A percentile compares a stretch with the other conserved stretches of the same genome.
Evolutionary conservation across 306 rosid genomes (phyloP).

Genomic region (Sechiopsis laciniata): DNA sequence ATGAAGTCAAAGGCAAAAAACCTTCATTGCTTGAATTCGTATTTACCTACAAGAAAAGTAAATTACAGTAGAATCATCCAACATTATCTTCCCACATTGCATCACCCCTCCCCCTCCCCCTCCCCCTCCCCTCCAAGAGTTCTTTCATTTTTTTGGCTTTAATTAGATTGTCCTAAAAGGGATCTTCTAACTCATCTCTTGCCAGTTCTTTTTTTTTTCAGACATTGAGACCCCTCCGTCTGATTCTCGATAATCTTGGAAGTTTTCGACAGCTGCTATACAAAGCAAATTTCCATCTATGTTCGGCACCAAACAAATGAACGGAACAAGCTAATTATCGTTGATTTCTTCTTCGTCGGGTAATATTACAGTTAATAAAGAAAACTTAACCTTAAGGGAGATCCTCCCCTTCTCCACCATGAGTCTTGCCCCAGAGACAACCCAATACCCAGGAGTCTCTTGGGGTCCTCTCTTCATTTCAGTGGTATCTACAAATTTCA

Average conservation of each 20-base stretch:
- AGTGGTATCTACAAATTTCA: slow-evolving; percentile 80
- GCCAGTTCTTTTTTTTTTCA: neutral
- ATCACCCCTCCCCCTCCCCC: neutral
- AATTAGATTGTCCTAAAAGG: neutral
- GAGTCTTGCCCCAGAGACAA: slow-evolving; percentile 90
- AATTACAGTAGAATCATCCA: slow-evolving; percentile 8
- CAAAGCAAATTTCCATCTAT: neutral
- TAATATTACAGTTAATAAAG: slow-evolving; percentile 60
- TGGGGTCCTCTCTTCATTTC: slow-evolving; percentile 96
- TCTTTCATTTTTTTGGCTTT: neutral
- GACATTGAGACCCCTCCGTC: neutral
- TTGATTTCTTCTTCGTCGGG: slow-evolving; percentile 69
- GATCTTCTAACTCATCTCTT: neutral
- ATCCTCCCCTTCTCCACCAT: slow-evolving; percentile 79
- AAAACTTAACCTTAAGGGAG: slow-evolving; percentile 74
- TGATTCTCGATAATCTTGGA: neutral
- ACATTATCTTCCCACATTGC: neutral
- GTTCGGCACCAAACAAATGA: neutral
- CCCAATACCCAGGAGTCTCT: slow-evolving; percentile 95
- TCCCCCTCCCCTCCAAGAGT: neutral
- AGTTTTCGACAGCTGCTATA: neutral
- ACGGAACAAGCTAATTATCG: slow-evolving; percentile 36
- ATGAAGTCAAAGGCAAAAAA: neutral
- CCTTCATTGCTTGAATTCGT: neutral
- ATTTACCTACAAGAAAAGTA: slow-evolving; percentile 10